phyloP scores from a whole-genome alignment of 225 moss, liverwort and hornwort species.

The Physcomitrellopsis africana region DNA sequence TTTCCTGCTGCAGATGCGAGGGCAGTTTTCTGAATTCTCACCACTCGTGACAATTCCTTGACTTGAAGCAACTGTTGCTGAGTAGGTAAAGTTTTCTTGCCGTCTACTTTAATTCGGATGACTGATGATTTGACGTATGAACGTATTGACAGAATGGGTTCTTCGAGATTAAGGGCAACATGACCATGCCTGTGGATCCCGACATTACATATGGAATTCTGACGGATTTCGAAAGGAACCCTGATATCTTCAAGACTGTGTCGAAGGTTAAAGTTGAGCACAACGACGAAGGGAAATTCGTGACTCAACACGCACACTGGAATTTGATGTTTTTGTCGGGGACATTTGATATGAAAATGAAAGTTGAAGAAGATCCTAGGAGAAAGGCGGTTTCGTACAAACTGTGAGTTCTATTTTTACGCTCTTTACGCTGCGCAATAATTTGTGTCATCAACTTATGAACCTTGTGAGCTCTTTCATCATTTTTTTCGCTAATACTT shows the following conservation, averaged over 20 bases:
- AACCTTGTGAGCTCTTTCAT: too few relatives aligned
- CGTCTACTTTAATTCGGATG: background rate
- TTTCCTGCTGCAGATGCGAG: background rate
- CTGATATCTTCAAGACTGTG: slow-evolving; percentile 76
- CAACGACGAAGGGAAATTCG: slow-evolving; percentile 54
- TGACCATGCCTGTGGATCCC: slow-evolving; percentile 63
- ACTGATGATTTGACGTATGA: background rate
- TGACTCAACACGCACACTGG: slow-evolving; percentile 83
- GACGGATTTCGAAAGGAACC: slow-evolving; percentile 75
- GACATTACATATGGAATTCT: slow-evolving; percentile 77
- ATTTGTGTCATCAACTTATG: background rate
- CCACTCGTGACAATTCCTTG: background rate
- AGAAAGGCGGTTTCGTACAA: slow-evolving; percentile 75
- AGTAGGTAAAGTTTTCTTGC: background rate
- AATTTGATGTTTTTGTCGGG: slow-evolving; percentile 85
- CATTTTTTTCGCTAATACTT: background rate
- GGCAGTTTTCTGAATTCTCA: background rate
- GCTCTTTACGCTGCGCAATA: background rate
- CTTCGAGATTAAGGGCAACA: slow-evolving; percentile 61
- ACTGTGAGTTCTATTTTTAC: slow-evolving; percentile 46
- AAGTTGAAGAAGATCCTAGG: slow-evolving; percentile 63
- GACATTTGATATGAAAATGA: slow-evolving; percentile 77
- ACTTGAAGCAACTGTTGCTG: background rate
- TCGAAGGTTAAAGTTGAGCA: slow-evolving; percentile 80
- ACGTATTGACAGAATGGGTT: slow-evolving; percentile 27